Percentiles rank a stretch among this genome's conserved stretches.
phyloP scores from a whole-genome alignment of 2,329 filamentous ascomycete genomes.

The Colletotrichum kahawae region DNA sequence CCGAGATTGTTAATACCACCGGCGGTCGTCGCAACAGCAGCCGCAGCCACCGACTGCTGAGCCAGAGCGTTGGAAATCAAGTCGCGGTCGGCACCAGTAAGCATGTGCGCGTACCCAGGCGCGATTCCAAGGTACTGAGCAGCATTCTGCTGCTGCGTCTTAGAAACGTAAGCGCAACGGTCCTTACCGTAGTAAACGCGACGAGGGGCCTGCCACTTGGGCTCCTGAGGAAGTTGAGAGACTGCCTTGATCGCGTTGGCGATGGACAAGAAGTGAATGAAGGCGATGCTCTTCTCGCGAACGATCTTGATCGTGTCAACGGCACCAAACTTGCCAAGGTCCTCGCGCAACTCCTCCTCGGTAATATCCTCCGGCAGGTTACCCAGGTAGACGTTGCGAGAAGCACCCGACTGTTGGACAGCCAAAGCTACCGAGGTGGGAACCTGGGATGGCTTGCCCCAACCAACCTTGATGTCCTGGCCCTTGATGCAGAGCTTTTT shows the following conservation, averaged over 20 bases:
- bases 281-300: slow-evolving; percentile 96
- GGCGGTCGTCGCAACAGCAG: slow-evolving; percentile 93
- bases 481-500: slow-evolving; percentile 99
- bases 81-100: slow-evolving; percentile 95
- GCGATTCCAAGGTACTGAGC: slow-evolving; percentile 98
- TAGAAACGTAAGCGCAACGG: slow-evolving; percentile 96
- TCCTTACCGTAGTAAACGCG: slow-evolving; percentile 99
- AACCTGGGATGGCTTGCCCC: slow-evolving; percentile 98
- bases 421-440: slow-evolving; percentile 97
- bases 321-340: slow-evolving; percentile 92
- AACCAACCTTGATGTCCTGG: slow-evolving; percentile 99
- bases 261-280: slow-evolving; percentile 96
- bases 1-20: slow-evolving; percentile 97
- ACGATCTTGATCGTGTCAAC: slow-evolving; percentile 99
- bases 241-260: slow-evolving; percentile 99
- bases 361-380: slow-evolving; percentile 89
- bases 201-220: slow-evolving; percentile 94
- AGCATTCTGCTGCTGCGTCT: slow-evolving; percentile 99
- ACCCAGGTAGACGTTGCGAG: slow-evolving; percentile 94
- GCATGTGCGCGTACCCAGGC: slow-evolving; percentile 92
- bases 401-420: slow-evolving; percentile 96
- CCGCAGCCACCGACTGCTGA: slow-evolving; percentile 96
- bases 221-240: slow-evolving; percentile 91
- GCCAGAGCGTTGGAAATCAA: slow-evolving; percentile 95
- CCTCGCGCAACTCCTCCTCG: slow-evolving; percentile 92